Conservation (phyloP, 2,329 filamentous ascomycete genomes). For the Tetracladium maxilliforme region DNA sequence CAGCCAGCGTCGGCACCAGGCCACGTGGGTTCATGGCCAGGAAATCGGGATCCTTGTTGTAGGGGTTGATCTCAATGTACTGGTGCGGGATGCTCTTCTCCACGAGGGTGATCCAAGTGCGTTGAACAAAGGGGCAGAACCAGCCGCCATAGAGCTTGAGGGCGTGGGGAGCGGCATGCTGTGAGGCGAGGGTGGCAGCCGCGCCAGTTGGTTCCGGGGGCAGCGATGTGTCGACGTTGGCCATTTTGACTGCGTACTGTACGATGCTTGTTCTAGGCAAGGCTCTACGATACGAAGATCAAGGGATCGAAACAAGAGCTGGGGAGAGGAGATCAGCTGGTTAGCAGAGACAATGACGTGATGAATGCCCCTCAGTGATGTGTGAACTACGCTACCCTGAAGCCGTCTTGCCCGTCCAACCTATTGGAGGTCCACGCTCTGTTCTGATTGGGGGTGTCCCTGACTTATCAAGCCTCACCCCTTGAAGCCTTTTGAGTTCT, state of each 20-base stretch:
- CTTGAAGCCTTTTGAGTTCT: too few species aligned
- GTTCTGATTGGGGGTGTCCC: too few species aligned
- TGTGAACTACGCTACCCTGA: too few species aligned
- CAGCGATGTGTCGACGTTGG: conserved; percentile 9
- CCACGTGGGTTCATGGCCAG: conserved; percentile 61
- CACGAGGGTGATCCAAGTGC: conserved; percentile 56
- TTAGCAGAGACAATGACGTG: too few species aligned
- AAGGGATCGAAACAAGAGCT: too few species aligned
- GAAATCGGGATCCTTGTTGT: conserved; percentile 55
- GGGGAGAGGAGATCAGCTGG: too few species aligned
- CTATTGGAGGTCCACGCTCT: too few species aligned
- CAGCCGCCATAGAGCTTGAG: conserved; percentile 59
- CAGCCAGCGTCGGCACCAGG: conserved; percentile 55
- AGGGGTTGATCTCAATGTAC: conserved; percentile 67
- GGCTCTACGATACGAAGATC: too few species aligned
- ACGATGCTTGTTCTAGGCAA: conserved; percentile 4
- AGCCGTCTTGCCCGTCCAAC: too few species aligned
- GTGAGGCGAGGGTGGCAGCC: conserved; percentile 28
- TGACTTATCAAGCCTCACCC: too few species aligned
- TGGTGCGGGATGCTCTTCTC: conserved; percentile 63
- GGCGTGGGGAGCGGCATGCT: conserved; percentile 28
- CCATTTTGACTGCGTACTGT: conserved; percentile 5
- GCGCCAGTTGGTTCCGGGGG: conserved; percentile 29
- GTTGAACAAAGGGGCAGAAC: conserved; percentile 62
- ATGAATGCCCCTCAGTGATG: too few species aligned